Evolutionary conservation across 2,329 filamentous ascomycete species (phyloP).

Genomic region (Aureobasidium sp.): DNA sequence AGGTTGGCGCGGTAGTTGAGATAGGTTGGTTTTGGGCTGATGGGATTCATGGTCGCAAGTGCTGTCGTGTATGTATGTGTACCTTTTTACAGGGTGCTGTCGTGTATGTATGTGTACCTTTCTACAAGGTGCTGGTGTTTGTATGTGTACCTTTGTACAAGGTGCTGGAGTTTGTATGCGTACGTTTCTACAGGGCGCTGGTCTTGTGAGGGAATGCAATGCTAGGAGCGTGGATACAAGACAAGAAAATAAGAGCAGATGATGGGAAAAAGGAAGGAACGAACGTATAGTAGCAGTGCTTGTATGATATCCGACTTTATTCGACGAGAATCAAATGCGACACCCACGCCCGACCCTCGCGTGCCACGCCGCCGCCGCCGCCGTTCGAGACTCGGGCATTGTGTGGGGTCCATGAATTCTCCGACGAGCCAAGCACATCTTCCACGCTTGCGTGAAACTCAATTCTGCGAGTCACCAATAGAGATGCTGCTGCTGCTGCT

Average conservation of each 20-base stretch:
- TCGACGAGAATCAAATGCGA: constrained; percentile 9
- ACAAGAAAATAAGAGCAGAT: background rate
- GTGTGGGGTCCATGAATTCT: background rate
- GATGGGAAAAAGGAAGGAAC: background rate
- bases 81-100: no score
- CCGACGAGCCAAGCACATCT: background rate
- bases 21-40: constrained; percentile 11
- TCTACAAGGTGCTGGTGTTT: no score
- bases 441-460: background rate
- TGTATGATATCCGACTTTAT: no score
- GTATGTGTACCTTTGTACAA: no score
- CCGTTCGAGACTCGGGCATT: background rate
- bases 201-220: background rate
- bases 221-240: background rate
- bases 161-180: no score
- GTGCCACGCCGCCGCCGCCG: background rate
- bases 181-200: no score
- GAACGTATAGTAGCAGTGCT: no score
- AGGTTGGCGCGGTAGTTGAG: constrained; percentile 11
- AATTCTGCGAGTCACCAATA: background rate
- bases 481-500: background rate
- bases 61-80: no score
- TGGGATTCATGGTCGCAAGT: constrained; percentile 2
- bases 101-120: no score
- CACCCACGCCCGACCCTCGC: background rate